Base-by-base conservation (phyloP, 169 alveolate species). In the Plasmodium sp. region DNA sequence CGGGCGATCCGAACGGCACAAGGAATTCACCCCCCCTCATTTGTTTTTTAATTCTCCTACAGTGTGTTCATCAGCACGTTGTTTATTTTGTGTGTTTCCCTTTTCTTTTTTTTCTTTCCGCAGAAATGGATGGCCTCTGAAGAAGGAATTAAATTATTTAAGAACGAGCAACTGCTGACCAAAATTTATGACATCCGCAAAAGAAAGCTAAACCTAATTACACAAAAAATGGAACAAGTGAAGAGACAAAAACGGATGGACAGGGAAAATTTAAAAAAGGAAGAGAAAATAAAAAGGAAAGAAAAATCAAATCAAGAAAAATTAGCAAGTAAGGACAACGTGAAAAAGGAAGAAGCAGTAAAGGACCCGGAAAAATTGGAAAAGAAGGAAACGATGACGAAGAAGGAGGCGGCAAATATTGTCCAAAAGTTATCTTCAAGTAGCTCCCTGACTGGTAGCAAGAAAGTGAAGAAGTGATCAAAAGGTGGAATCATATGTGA, bases 81-180 rank as follows among this genome's bases (percentile, higher is more conserved):
- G 18, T 56, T 82, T 56, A 34, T 31, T 56, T 51, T 54, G 27
- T 54, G 27, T 51, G 54, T 48, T n/a, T 34, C 0, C 27, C 27
- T 12, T 56, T 51, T 39, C n/a, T 48, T 73, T 77, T 54, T 45
- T 10, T 22, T 79, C 18, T 43, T 22, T 6, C 33, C 81, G 9
- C 77, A 86, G 94, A 86, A 86, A 86, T 86, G 94, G 94, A 86
- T 86, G 94, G 94, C 94, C 31, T 86, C 94, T 22, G 94, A 86
- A 77, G 94, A 86, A 54, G 94, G 94, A 5, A 77, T 86, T 18
- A 86, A 86, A 77, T 56, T 86, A 77, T 86, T 86, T 62, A 86
- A 86, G 45, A 86, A 86, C 31, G 94, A 86, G 56, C 81, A 86
- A 58, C 56, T 86, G 54, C 45, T 86, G 36, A 41, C 45, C 12